Base-by-base conservation (phyloP, 441 rosid genomes). In the Populus hybrid region DNA sequence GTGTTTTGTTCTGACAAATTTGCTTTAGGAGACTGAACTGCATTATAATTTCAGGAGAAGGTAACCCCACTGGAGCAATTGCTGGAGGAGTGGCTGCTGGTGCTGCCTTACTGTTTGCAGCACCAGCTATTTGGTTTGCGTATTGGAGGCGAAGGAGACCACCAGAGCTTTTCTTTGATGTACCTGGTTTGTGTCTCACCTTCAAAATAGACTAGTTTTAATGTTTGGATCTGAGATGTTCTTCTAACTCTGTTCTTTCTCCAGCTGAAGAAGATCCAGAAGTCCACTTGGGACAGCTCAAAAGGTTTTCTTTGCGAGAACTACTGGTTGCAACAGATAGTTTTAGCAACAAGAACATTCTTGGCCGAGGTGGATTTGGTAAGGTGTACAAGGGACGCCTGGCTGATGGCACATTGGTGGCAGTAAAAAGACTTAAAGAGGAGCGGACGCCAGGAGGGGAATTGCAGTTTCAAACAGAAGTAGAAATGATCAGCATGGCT, bases 61-160 rank as follows among this genome's bases (percentile, higher is more conserved):
- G 81, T 71, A 84, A 88, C 74, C 83, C 86, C 59, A 94, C 97
- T 76, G 93, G 94, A 82, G 95, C 97, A 20, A 92, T 92, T 72
- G 98, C 97, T 42, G 97, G 95, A 35, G 97, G 98, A 85, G 97
- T 93, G 68, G 98, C 98, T 72, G 98, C 93, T 36, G 97, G 97
- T 80, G 97, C 97, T 82, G 98, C 98, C 28, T 81, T 93, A 77
- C 78, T 93, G 18, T 93, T 92, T 85, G 98, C 97, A 63, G 97
- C 95, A 24, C 97, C 94, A 77, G 98, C 97, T 67, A 87, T 93
- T 78, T 90, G 92, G 64, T 89, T 93, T 87, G 97, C 98, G 40
- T 92, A 91, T 91, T 93, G 97, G 95, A 90, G 90, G 64, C 82
- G 94, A 78, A 88, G 98, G 79, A 90, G 83, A 78, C 93, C 94